phyloP scores from a whole-genome alignment of 2,329 filamentous ascomycete genomes.

The Grosmannia serpens region DNA sequence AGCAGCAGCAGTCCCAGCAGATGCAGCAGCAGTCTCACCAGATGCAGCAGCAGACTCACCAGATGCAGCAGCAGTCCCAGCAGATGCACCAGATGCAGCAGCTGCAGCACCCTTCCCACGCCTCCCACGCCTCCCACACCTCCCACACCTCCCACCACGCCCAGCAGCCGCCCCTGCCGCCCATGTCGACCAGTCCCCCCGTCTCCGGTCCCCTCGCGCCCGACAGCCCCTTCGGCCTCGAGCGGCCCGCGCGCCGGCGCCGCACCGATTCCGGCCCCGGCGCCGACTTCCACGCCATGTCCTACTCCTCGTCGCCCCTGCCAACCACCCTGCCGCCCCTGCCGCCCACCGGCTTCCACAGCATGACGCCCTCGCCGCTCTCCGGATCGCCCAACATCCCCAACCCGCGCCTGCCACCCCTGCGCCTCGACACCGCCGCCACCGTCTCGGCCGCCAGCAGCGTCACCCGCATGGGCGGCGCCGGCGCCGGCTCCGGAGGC shows the following conservation, averaged over 20 bases:
- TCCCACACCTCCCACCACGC: neutral
- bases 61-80: conserved; percentile 11
- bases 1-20: neutral
- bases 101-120: neutral
- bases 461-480: conserved; percentile 10
- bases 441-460: conserved; percentile 16
- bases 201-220: conserved; percentile 14
- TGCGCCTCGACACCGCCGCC: conserved; percentile 11
- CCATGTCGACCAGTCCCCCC: neutral
- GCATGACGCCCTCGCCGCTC: conserved; percentile 9
- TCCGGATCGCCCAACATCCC: conserved; percentile 7
- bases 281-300: conserved; percentile 1
- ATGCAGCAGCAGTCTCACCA: conserved; percentile 1
- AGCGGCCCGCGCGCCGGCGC: conserved; percentile 9
- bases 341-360: conserved; percentile 1
- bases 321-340: conserved; percentile 4
- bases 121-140: no score
- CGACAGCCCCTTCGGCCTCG: conserved; percentile 13
- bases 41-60: conserved; percentile 16
- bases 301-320: neutral
- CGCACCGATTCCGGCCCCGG: conserved; percentile 10
- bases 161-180: conserved; percentile 3
- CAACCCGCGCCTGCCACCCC: conserved; percentile 6
- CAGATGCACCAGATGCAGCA: neutral
- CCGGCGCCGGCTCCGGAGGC: conserved; percentile 11